A percentile compares a stretch with the other conserved stretches of the same genome.
Evolutionary conservation across 306 rosid species (phyloP).

Genomic region (Ceratonia siliqua): DNA sequence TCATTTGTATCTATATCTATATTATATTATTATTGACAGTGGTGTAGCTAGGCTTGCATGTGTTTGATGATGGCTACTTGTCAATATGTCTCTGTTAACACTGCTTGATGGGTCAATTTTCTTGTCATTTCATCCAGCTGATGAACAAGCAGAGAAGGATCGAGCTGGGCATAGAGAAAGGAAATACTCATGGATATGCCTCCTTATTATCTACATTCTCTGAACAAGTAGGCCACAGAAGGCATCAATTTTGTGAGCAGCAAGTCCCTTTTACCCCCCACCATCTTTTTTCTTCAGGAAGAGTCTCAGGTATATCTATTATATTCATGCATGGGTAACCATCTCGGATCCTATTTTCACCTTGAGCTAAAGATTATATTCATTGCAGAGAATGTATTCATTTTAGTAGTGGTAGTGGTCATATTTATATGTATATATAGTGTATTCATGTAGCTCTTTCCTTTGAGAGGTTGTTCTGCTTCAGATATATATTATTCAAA

Average conservation of each 20-base stretch:
- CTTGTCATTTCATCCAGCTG: conserved; percentile 6
- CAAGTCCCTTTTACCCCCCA: neutral
- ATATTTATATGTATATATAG: neutral
- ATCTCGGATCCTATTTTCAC: neutral
- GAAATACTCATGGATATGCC: neutral
- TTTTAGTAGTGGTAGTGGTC: neutral
- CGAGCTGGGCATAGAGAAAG: neutral
- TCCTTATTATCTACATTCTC: conserved; percentile 19
- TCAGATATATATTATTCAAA: neutral
- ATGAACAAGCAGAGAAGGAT: neutral
- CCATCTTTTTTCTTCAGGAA: neutral
- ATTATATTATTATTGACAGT: too few species aligned
- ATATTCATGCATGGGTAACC: conserved; percentile 21
- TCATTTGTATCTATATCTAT: neutral
- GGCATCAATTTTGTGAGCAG: conserved; percentile 31
- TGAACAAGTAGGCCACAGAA: conserved; percentile 27
- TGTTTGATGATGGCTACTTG: neutral
- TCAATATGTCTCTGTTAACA: neutral
- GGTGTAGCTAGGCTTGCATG: neutral
- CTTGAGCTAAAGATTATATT: neutral
- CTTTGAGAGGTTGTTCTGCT: conserved; percentile 2
- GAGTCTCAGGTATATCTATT: neutral
- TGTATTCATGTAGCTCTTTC: neutral
- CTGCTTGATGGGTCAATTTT: conserved; percentile 17
- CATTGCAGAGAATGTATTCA: conserved; percentile 10